A percentile compares a stretch with the other conserved stretches of the same genome.
Conservation (phyloP, 352 stramenopile species). For the Pythium phragmitis region DNA sequence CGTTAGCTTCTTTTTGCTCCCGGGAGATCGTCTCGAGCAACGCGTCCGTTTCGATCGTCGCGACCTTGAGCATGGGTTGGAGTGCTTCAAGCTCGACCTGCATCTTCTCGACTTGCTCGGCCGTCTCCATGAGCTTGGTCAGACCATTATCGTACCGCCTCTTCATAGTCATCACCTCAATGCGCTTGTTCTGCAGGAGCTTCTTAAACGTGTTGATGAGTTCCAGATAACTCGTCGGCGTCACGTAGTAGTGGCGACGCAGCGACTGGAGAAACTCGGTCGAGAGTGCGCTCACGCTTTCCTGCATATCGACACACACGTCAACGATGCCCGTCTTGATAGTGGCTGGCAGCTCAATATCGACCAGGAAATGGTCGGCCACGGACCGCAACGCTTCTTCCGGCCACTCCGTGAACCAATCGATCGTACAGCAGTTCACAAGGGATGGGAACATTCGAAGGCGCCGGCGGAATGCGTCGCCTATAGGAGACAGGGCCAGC, state of each 20-base stretch:
- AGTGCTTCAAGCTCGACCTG: conserved; percentile 91
- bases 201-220: conserved; percentile 96
- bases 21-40: conserved; percentile 88
- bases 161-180: conserved; percentile 91
- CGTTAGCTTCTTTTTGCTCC: conserved; percentile 89
- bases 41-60: conserved; percentile 89
- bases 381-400: conserved; percentile 92
- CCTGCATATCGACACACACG: conserved; percentile 95
- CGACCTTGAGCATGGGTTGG: conserved; percentile 91
- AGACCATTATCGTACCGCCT: conserved; percentile 92
- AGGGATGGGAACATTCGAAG: conserved; percentile 96
- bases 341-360: conserved; percentile 76
- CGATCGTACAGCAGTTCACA: conserved; percentile 97
- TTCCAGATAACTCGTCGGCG: conserved; percentile 94
- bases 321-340: conserved; percentile 91
- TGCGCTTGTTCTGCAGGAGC: conserved; percentile 88
- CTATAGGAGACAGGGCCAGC: conserved; percentile 92
- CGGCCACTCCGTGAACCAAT: conserved; percentile 97
- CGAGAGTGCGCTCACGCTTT: conserved; percentile 86
- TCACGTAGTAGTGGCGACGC: conserved; percentile 95
- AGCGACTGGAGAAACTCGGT: conserved; percentile 84
- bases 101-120: conserved; percentile 93
- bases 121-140: conserved; percentile 92
- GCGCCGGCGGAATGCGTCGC: conserved; percentile 91
- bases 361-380: conserved; percentile 90